Conservation (phyloP, 352 stramenopile genomes). For the Phytophthora fragariae region DNA sequence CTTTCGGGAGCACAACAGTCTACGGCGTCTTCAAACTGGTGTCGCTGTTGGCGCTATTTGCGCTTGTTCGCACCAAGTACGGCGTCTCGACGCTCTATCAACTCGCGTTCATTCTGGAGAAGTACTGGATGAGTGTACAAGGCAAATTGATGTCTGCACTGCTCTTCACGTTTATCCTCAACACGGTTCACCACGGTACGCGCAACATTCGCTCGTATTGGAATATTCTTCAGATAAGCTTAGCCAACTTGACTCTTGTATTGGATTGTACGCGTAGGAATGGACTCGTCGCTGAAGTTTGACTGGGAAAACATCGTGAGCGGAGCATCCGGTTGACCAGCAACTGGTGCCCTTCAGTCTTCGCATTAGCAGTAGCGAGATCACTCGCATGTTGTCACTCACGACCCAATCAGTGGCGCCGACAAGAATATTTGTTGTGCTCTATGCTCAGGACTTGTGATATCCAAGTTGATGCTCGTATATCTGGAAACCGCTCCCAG, state of each 20-base stretch:
- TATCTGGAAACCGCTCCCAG: background rate
- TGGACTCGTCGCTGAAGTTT: conserved; percentile 11
- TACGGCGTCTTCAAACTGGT: conserved; percentile 17
- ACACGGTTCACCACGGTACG: conserved; percentile 11
- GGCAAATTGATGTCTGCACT: conserved; percentile 30
- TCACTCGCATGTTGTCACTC: conserved; percentile 1
- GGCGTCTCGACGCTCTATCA: conserved; percentile 31
- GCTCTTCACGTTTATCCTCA: conserved; percentile 34
- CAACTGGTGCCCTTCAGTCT: background rate
- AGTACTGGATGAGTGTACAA: conserved; percentile 22
- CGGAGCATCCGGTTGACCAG: background rate
- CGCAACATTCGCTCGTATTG: background rate
- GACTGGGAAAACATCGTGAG: conserved; percentile 8
- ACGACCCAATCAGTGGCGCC: background rate
- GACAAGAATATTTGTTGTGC: conserved; percentile 1
- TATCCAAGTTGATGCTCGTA: background rate
- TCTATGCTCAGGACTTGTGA: conserved; percentile 4
- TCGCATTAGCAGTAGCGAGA: background rate
- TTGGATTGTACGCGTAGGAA: background rate
- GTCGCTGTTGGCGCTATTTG: conserved; percentile 1
- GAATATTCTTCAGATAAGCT: background rate
- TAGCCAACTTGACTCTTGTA: background rate
- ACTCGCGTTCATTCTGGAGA: conserved; percentile 41
- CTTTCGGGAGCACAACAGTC: background rate
- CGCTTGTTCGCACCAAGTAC: conserved; percentile 31